phyloP scores from a whole-genome alignment of 441 rosid genomes.

The Daphne laureola region DNA sequence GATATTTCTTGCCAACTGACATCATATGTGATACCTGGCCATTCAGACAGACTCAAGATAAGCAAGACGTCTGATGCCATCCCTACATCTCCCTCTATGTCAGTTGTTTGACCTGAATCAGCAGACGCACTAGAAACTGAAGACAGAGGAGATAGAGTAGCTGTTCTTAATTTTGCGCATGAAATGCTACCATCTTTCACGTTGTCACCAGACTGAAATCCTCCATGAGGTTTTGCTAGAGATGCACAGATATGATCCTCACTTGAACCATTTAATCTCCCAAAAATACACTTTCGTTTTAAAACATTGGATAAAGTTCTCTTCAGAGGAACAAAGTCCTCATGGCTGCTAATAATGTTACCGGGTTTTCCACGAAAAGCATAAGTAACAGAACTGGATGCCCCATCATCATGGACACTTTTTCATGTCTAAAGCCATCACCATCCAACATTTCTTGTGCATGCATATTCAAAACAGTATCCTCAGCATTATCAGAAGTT shows the following conservation, averaged over 20 bases:
- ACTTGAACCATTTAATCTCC: conserved; percentile 46
- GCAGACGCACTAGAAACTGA: conserved; percentile 22
- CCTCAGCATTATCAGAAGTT: conserved; percentile 39
- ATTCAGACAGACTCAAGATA: conserved; percentile 47
- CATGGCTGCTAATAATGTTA: conserved; percentile 24
- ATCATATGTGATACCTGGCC: conserved; percentile 73
- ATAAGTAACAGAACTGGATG: conserved; percentile 29
- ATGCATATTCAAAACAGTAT: conserved; percentile 18
- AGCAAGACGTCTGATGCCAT: conserved; percentile 28
- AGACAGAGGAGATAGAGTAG: conserved; percentile 22
- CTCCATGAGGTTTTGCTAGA: conserved; percentile 26
- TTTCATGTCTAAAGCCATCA: conserved; percentile 63
- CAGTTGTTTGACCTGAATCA: conserved; percentile 25
- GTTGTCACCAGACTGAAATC: conserved; percentile 25
- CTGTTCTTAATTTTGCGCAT: conserved; percentile 25
- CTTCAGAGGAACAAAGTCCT: conserved; percentile 45
- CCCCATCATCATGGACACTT: conserved; percentile 58
- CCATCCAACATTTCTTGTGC: conserved; percentile 40
- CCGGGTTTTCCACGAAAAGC: conserved; percentile 29
- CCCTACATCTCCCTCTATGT: conserved; percentile 29
- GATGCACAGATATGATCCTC: conserved; percentile 32
- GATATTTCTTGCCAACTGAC: conserved; percentile 83
- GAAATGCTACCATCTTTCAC: conserved; percentile 31
- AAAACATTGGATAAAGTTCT: conserved; percentile 44
- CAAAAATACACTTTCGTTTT: conserved; percentile 46